Base-by-base conservation (phyloP, 306 rosid species). In the Cicer yamashitae region DNA sequence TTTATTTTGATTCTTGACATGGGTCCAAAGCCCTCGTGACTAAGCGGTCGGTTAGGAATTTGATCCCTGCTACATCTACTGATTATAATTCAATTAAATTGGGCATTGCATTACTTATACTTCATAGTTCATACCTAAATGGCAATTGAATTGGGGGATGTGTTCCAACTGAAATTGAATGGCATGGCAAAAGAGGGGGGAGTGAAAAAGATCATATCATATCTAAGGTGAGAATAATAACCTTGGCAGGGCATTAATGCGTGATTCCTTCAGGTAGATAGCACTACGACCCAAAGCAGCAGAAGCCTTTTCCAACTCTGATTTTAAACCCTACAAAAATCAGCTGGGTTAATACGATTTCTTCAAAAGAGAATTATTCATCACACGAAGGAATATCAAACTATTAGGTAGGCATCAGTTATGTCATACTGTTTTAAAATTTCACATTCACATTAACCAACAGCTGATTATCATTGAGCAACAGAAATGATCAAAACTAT, bases 271-370 rank as follows among this genome's bases (percentile, higher is more conserved):
- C 86, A 88, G 18, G 80, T 86, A 90, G 20, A 82, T 77, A 67
- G 99, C 97, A 89, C 96, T 96, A 66, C 92, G 91, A 70, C 99
- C 99, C 89, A 96, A 84, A 45, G 84, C 85, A 73, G 96, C 89
- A 45, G 98, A 96, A 63, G 87, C 93, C 81, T 96, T 96, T 75
- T 96, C 99, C 86, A 96, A 83, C 80, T 96, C 99, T 39, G 99
- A 96, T 86, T 92, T 96, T 75, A 96, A 77, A 73, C 90, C 99
- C 99, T 96, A 74, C 87, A 84, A 56, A 74, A 70, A 58, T 64
- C 50, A 76, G 39, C 51, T 60, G 62, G 71, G 82, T 80, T 70
- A 74, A 72, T 50, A 62, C 25, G 58, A 41, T 43, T 43, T n/a
- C 34, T 70, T 22, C 45, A 51, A 53, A 72, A 38, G 52, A 37